These are phyloP conservation scores for Multifurca ochricompacta DNA, from an alignment of 768 basidiomycete genomes.

Conservation along the genomic window DNA sequence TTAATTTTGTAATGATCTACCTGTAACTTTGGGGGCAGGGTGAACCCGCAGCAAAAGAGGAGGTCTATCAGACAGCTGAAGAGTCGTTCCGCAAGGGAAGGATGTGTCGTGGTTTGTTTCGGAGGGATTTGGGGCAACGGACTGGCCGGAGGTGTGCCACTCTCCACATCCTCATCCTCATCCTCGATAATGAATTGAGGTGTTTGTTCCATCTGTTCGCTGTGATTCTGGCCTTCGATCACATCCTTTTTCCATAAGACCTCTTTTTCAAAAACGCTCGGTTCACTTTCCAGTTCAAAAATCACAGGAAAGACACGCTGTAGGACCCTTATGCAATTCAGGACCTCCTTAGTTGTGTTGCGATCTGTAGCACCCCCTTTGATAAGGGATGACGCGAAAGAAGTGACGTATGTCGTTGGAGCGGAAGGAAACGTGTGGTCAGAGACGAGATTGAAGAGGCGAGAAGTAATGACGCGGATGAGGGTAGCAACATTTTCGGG, in stretches of 20 bases:
- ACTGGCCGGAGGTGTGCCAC: constrained; percentile 12
- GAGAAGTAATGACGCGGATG: constrained; percentile 57
- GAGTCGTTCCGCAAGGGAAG: constrained; percentile 75
- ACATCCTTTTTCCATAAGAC: constrained; percentile 65
- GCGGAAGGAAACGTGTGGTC: constrained; percentile 74
- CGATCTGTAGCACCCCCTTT: constrained; percentile 46
- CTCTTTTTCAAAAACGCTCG: constrained; percentile 66
- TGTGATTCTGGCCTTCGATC: constrained; percentile 29
- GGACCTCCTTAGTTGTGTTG: constrained; percentile 75
- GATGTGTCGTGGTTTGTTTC: constrained; percentile 42
- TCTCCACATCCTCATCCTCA: constrained; percentile 50
- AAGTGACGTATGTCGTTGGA: constrained; percentile 46
- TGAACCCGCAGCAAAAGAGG: constrained; percentile 91
- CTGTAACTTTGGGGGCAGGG: constrained; percentile 69
- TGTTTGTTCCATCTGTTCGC: constrained; percentile 20
- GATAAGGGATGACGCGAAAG: constrained; percentile 65
- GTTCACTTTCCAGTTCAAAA: constrained; percentile 70
- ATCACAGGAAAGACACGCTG: constrained; percentile 86
- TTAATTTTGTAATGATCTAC: constrained; percentile 77
- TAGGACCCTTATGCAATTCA: constrained; percentile 89
- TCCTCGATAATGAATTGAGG: constrained; percentile 89
- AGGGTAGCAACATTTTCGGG: constrained; percentile 85
- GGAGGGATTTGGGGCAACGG: constrained; percentile 20
- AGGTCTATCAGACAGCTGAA: constrained; percentile 78
- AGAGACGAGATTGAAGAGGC: constrained; percentile 66